Conservation (phyloP, 2,329 filamentous ascomycete species). For the Teratosphaeria gauchensis region DNA sequence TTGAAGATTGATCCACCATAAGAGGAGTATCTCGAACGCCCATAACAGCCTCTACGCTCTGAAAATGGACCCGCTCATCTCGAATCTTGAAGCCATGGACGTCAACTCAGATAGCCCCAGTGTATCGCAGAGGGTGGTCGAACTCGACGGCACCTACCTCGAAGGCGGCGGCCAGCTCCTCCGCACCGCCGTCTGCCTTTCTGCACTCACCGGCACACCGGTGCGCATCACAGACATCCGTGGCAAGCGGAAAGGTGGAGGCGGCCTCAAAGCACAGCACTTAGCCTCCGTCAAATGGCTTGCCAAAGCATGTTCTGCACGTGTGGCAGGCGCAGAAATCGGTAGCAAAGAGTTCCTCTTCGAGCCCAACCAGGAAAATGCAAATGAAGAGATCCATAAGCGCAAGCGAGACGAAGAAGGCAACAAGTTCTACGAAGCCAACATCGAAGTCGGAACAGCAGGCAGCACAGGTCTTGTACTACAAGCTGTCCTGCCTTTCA, state of each 20-base stretch:
- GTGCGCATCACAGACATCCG: slow-evolving; percentile 46
- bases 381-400: neutral
- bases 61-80: no score
- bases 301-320: slow-evolving; percentile 39
- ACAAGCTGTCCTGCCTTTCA: slow-evolving; percentile 50
- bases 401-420: slow-evolving; percentile 7
- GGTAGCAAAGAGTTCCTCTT: slow-evolving; percentile 37
- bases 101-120: neutral
- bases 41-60: no score
- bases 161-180: slow-evolving; percentile 55
- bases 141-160: slow-evolving; percentile 46
- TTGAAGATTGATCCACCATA: no score
- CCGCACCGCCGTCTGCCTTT: slow-evolving; percentile 46
- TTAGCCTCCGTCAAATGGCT: slow-evolving; percentile 46
- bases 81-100: no score
- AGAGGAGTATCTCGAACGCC: no score
- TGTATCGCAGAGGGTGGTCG: slow-evolving; percentile 11
- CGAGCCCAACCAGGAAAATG: slow-evolving; percentile 15
- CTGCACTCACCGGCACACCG: slow-evolving; percentile 42
- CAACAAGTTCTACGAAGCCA: slow-evolving; percentile 21
- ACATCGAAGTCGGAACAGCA: slow-evolving; percentile 38
- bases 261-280: slow-evolving; percentile 49
- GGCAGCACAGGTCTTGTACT: slow-evolving; percentile 48
- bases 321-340: slow-evolving; percentile 30
- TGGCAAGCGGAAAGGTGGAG: slow-evolving; percentile 41